Evolutionary conservation across 1,284 basidiomycete species (phyloP).

Genomic region (Heterobasidion irregulare): DNA sequence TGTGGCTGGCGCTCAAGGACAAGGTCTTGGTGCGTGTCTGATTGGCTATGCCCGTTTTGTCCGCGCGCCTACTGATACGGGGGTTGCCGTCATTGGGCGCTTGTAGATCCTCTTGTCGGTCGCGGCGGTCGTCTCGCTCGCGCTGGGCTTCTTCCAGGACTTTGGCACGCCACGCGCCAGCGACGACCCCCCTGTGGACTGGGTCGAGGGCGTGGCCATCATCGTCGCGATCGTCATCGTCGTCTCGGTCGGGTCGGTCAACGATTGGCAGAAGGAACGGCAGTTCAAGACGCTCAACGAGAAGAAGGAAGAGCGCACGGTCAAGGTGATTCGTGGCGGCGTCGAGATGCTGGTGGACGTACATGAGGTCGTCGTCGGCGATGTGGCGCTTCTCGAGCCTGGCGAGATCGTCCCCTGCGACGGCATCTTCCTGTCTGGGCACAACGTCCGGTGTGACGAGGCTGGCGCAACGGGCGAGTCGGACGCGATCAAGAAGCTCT

Average conservation of each 20-base stretch:
- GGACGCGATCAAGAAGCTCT: constrained; percentile 86
- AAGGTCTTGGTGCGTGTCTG: constrained; percentile 73
- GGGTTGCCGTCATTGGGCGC: neutral
- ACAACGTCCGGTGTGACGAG: constrained; percentile 95
- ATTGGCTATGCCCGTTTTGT: neutral
- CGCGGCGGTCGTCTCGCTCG: constrained; percentile 89
- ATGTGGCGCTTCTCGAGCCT: constrained; percentile 87
- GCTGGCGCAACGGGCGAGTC: constrained; percentile 95
- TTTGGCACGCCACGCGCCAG: constrained; percentile 63
- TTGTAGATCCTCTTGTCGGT: constrained; percentile 78
- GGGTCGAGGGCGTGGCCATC: constrained; percentile 98
- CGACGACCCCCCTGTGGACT: constrained; percentile 73
- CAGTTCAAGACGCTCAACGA: constrained; percentile 92
- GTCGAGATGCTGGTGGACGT: constrained; percentile 76
- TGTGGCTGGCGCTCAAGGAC: constrained; percentile 95
- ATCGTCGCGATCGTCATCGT: constrained; percentile 85
- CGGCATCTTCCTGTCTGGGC: constrained; percentile 87
- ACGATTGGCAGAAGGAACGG: constrained; percentile 96
- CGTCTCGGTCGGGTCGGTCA: constrained; percentile 81
- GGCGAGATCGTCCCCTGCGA: constrained; percentile 96
- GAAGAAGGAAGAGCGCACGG: constrained; percentile 90
- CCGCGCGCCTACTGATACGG: neutral
- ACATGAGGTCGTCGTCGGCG: constrained; percentile 90
- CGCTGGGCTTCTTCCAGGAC: constrained; percentile 91
- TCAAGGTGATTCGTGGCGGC: constrained; percentile 88